Evolutionary conservation across 768 basidiomycete species (phyloP), one percentile per base, ranked within the genome.

Genomic region (Gloeophyllum trabeum): DNA sequence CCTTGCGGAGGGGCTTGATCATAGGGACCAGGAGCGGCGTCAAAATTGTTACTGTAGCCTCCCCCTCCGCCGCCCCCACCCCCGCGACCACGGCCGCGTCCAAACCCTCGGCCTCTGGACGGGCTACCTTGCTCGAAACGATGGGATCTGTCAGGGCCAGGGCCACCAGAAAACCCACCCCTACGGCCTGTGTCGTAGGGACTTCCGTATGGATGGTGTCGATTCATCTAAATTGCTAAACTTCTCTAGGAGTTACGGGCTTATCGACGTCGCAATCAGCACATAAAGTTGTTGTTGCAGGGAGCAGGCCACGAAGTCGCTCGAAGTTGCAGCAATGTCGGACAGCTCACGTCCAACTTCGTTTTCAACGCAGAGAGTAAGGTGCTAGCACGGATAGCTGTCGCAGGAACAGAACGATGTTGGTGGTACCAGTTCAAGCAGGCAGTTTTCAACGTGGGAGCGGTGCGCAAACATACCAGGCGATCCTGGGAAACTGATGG

Each of bases 191-290:
- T 61, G 30, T 68, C 61, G 43, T 85, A 85, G 69, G 76, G 80
- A 55, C 66, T 71, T 52, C 75, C 75, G 64, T 91, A 91, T 20
- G 88, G 88, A 74, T 90, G 85, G 64, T 89, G 87, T 56, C 87
- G 84, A 64, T 88, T 86, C 87, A 91, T 90, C 59, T 57, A 57
- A 56, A 14, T 47, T 40, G 35, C 37, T 19, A 46, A n/a, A n/a
- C n/a, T 55, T 46, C 49, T 38, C 24, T 10, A 13, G 36, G 10
- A 10, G 36, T 10, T 10, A 12, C 36, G 12, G 10, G 36, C 36
- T 37, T 7, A 37, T 13, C 20, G 28, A 32, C 28, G 28, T 32
- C 10, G 28, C 28, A 10, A 16, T 16, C 28, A 10, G 28, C 16
- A 32, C n/a, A n/a, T n/a, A n/a, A n/a, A n/a, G n/a, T n/a, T n/a